Percentiles rank a stretch among this genome's conserved stretches.
Conservation (phyloP, 768 basidiomycete genomes). For the Amanita phalloides region DNA sequence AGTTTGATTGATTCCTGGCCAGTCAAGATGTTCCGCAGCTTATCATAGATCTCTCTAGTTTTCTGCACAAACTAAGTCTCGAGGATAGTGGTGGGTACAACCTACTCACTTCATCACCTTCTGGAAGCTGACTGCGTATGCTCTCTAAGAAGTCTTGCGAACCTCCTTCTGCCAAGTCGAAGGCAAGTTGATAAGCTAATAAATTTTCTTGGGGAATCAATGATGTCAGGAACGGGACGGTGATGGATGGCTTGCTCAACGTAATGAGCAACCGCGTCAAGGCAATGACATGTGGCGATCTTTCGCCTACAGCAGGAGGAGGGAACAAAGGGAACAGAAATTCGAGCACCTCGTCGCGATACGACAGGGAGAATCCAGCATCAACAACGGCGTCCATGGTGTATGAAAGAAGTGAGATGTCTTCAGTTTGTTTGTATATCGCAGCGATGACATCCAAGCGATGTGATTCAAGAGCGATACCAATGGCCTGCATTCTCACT, state of each 20-base stretch:
- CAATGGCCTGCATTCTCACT: constrained; percentile 57
- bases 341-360: constrained; percentile 71
- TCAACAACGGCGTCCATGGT: constrained; percentile 89
- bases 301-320: constrained; percentile 55
- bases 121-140: constrained; percentile 57
- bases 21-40: constrained; percentile 72
- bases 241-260: constrained; percentile 71
- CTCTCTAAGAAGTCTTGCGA: constrained; percentile 86
- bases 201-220: constrained; percentile 63
- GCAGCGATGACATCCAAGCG: constrained; percentile 79
- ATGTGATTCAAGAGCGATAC: constrained; percentile 87
- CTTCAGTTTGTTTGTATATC: constrained; percentile 64
- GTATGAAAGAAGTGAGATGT: constrained; percentile 76
- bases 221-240: constrained; percentile 61
- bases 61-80: constrained; percentile 25
- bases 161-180: constrained; percentile 91
- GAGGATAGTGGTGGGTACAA: background rate
- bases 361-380: constrained; percentile 78
- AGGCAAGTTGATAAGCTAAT: constrained; percentile 90
- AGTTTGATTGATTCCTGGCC: constrained; percentile 90
- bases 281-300: constrained; percentile 67
- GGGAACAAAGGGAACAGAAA: constrained; percentile 86
- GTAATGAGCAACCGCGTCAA: constrained; percentile 87
- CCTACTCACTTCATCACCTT: constrained; percentile 47
- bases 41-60: constrained; percentile 55